These are phyloP conservation scores for Metschnikowia dekortorum DNA, from an alignment of 805 yeast genomes.

Conservation along the genomic window DNA sequence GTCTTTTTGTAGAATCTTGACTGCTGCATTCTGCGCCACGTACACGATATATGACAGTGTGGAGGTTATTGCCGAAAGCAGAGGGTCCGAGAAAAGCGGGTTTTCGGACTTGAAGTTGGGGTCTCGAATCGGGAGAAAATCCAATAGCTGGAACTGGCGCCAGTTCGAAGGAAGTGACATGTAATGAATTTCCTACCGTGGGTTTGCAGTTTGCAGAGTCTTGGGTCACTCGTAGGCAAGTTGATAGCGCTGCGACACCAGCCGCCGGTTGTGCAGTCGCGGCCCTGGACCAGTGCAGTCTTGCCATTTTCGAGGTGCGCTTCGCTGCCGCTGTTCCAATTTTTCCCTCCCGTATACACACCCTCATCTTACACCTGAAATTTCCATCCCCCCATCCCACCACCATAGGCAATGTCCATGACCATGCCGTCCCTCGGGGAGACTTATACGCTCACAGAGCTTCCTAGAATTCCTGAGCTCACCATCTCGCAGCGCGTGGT, in stretches of 20 bases:
- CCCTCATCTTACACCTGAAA: constrained; percentile 3
- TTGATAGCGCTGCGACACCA: constrained; percentile 1
- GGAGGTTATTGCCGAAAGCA: constrained; percentile 60
- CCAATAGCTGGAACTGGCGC: constrained; percentile 87
- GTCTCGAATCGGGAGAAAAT: constrained; percentile 76
- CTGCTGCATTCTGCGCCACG: constrained; percentile 48
- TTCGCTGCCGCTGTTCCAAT: constrained; percentile 1
- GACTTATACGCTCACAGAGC: constrained; percentile 18
- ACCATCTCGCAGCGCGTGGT: constrained; percentile 15
- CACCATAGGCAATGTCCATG: constrained; percentile 7
- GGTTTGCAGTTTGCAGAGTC: constrained; percentile 3
- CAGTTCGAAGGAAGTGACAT: constrained; percentile 36
- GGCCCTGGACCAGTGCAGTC: background rate
- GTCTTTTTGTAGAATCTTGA: constrained; percentile 51
- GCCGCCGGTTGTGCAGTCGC: background rate
- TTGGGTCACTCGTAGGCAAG: background rate
- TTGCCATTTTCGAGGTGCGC: background rate
- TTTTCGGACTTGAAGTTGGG: constrained; percentile 61
- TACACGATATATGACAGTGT: constrained; percentile 54
- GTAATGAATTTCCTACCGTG: background rate
- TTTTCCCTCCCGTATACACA: constrained; percentile 4
- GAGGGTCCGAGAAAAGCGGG: constrained; percentile 76
- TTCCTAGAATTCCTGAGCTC: constrained; percentile 18
- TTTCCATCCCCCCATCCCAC: background rate
- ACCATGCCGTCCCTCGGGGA: constrained; percentile 16